Percentiles rank a stretch among this genome's conserved stretches.
Evolutionary conservation across 2,329 filamentous ascomycete species (phyloP).

Genomic region (Triangularia verruculosa): DNA sequence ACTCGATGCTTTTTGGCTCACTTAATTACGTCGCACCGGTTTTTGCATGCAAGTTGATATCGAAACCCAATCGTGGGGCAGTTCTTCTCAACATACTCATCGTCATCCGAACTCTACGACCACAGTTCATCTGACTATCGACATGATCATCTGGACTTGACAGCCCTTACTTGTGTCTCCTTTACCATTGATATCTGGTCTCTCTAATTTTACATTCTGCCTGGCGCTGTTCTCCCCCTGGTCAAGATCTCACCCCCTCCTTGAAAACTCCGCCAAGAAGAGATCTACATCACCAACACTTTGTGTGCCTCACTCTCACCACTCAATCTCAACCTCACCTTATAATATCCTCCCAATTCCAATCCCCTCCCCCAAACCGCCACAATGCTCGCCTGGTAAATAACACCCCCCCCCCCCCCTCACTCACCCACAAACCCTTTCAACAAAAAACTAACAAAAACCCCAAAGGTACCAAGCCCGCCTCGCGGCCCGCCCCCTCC

Average conservation of each 20-base stretch:
- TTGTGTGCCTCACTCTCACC: background rate
- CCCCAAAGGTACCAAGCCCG: conserved; percentile 72
- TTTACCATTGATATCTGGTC: background rate
- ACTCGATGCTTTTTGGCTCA: no score
- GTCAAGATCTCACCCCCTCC: background rate
- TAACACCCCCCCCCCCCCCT: background rate
- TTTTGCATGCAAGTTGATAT: background rate
- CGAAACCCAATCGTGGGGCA: background rate
- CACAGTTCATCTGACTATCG: background rate
- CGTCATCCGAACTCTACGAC: background rate
- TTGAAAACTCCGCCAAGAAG: background rate
- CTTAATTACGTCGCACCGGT: background rate
- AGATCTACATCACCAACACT: background rate
- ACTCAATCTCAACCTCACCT: background rate
- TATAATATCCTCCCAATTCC: background rate
- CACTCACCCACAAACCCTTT: background rate
- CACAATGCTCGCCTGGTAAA: conserved; percentile 8
- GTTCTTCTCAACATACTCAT: background rate
- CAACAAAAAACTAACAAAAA: conserved; percentile 37
- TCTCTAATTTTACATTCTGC: background rate
- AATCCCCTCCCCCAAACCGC: background rate
- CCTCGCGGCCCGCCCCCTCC: conserved; percentile 74
- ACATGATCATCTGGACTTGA: background rate
- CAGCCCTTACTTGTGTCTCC: background rate
- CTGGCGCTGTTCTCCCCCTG: background rate